phyloP scores from a whole-genome alignment of 2,329 filamentous ascomycete species.

The Diaporthe sp. region DNA sequence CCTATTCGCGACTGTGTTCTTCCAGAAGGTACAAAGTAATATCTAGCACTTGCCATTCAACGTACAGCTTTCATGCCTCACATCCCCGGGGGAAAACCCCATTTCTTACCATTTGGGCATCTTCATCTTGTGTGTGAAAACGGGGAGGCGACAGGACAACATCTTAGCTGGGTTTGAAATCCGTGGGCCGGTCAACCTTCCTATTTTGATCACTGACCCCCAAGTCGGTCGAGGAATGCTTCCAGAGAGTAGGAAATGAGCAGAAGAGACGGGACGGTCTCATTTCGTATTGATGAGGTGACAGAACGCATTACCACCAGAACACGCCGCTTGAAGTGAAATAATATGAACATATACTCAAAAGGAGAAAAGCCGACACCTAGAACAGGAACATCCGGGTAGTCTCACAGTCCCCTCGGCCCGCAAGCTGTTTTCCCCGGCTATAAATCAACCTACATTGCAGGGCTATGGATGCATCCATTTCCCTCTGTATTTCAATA shows the following conservation, averaged over 20 bases:
- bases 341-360: conserved; percentile 12
- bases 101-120: no score
- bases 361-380: not conserved
- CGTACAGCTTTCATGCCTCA: not conserved
- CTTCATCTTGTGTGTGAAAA: not conserved
- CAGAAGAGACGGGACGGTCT: not conserved
- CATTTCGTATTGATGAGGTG: not conserved
- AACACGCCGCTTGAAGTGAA: not conserved
- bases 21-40: not conserved
- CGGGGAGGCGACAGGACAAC: not conserved
- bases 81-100: no score
- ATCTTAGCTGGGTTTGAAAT: not conserved
- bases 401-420: not conserved
- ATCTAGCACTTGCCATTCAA: not conserved
- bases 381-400: not conserved
- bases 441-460: not conserved
- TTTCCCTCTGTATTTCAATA: not conserved
- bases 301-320: not conserved
- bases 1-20: not conserved
- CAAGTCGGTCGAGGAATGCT: not conserved
- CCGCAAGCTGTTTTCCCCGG: not conserved
- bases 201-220: not conserved
- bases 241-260: not conserved
- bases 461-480: not conserved
- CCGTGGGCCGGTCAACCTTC: not conserved